These are phyloP conservation scores for Rhynchospora breviuscula DNA, from an alignment of 176 grass and related monocot species.

Conservation along the genomic window DNA sequence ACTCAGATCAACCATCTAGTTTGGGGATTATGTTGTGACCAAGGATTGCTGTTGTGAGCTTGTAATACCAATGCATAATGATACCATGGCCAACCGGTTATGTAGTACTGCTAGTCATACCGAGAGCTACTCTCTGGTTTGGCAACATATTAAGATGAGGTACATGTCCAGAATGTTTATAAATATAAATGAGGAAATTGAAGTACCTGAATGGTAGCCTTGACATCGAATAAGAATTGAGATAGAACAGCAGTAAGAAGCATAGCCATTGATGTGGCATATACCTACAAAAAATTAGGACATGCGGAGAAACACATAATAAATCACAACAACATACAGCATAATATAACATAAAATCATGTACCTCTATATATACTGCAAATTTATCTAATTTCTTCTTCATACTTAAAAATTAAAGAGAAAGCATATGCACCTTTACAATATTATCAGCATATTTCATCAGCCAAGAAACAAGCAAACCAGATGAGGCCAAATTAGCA, in stretches of 20 bases:
- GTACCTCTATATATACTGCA: not conserved
- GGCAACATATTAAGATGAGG: not conserved
- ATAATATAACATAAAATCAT: not conserved
- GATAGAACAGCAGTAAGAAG: constrained; percentile 87
- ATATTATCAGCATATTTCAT: constrained; percentile 99
- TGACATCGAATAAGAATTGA: constrained; percentile 79
- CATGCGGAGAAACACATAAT: constrained; percentile 14
- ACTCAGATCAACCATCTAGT: not conserved
- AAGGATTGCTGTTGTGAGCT: not conserved
- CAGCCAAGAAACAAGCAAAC: constrained; percentile 93
- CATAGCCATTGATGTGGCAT: constrained; percentile 99
- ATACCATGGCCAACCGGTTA: not conserved
- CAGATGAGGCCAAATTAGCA: constrained; percentile 85
- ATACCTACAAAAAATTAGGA: constrained; percentile 52
- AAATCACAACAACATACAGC: not conserved
- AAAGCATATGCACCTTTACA: constrained; percentile 63
- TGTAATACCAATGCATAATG: not conserved
- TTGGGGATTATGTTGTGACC: not conserved
- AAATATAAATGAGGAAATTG: not conserved
- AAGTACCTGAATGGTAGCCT: constrained; percentile 81
- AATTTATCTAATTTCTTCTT: constrained; percentile 2
- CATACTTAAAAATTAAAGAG: not conserved
- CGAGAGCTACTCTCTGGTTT: not conserved
- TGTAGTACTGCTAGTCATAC: not conserved
- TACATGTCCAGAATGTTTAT: not conserved